These are phyloP conservation scores for Lophiotrema nucula DNA, from an alignment of 495 filamentous ascomycete genomes.

Conservation along the genomic window DNA sequence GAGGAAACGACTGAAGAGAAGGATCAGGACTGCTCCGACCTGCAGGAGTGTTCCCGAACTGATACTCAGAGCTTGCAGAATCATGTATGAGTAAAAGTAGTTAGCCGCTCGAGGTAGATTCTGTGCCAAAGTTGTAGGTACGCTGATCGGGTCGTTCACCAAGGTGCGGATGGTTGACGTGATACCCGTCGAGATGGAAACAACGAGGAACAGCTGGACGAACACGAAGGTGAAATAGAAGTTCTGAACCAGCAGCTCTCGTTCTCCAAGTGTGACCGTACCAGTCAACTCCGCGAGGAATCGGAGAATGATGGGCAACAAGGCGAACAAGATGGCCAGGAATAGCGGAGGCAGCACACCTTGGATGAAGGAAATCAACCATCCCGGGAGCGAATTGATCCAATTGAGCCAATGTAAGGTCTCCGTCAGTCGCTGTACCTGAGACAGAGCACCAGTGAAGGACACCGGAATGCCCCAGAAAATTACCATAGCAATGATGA, in stretches of 20 bases:
- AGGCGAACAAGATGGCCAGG: constrained; percentile 72
- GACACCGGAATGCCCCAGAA: constrained; percentile 91
- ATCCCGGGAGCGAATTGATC: constrained; percentile 61
- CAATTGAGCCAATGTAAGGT: constrained; percentile 68
- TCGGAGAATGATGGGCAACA: constrained; percentile 78
- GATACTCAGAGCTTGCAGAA: constrained; percentile 86
- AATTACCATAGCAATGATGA: constrained; percentile 73
- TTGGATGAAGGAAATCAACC: constrained; percentile 69
- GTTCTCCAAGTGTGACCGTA: constrained; percentile 74
- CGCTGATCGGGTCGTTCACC: constrained; percentile 52
- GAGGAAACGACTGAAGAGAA: constrained; percentile 67
- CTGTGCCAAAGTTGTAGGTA: constrained; percentile 65
- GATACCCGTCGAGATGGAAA: constrained; percentile 82
- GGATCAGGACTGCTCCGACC: constrained; percentile 62
- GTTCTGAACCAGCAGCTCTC: constrained; percentile 78
- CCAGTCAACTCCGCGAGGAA: constrained; percentile 75
- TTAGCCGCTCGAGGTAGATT: constrained; percentile 88
- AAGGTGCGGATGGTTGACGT: constrained; percentile 64
- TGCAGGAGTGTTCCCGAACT: constrained; percentile 92
- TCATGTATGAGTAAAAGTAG: constrained; percentile 98
- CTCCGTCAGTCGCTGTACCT: constrained; percentile 66
- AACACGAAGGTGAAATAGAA: constrained; percentile 97
- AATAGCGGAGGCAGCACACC: constrained; percentile 82
- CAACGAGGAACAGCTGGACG: constrained; percentile 90
- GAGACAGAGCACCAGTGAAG: constrained; percentile 77